Percentiles rank a stretch among this genome's conserved stretches.
Evolutionary conservation across 208 protist genomes (phyloP).

Genomic region (Leishmania lainsoni): DNA sequence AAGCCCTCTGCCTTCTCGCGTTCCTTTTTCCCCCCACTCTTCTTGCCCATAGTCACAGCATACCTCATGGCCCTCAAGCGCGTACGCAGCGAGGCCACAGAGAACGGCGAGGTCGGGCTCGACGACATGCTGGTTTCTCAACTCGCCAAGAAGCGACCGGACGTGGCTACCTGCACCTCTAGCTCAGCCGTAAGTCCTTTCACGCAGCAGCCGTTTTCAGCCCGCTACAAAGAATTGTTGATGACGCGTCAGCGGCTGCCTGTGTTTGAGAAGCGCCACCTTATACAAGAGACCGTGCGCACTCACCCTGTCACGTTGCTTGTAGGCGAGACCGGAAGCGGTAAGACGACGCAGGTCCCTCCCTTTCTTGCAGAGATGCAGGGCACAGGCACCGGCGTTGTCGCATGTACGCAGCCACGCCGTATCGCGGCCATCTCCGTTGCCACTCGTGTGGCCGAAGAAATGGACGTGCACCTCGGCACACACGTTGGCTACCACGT

Average conservation of each 20-base stretch:
- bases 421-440: slow-evolving; percentile 99
- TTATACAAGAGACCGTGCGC: slow-evolving; percentile 73
- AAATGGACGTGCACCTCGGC: slow-evolving; percentile 97
- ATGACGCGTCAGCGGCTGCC: slow-evolving; percentile 54
- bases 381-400: slow-evolving; percentile 21
- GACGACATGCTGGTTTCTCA: not conserved
- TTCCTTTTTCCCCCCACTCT: not conserved
- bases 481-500: slow-evolving; percentile 99
- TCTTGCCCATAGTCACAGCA: not conserved
- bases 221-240: slow-evolving; percentile 53
- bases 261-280: slow-evolving; percentile 50
- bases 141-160: not conserved
- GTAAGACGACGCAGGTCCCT: slow-evolving; percentile 97
- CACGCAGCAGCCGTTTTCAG: slow-evolving; percentile 50
- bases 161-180: not conserved
- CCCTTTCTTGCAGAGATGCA: slow-evolving; percentile 88
- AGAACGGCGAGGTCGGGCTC: not conserved
- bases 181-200: slow-evolving; percentile 36
- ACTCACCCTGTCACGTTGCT: slow-evolving; percentile 89
- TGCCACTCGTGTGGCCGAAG: slow-evolving; percentile 97
- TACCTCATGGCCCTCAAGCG: slow-evolving; percentile 10
- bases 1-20: not conserved
- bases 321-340: slow-evolving; percentile 96
- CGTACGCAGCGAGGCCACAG: not conserved
- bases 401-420: slow-evolving; percentile 98